A percentile compares a stretch with the other conserved stretches of the same genome.
phyloP scores from a whole-genome alignment of 2,329 filamentous ascomycete species.

The Tothia fuscella region DNA sequence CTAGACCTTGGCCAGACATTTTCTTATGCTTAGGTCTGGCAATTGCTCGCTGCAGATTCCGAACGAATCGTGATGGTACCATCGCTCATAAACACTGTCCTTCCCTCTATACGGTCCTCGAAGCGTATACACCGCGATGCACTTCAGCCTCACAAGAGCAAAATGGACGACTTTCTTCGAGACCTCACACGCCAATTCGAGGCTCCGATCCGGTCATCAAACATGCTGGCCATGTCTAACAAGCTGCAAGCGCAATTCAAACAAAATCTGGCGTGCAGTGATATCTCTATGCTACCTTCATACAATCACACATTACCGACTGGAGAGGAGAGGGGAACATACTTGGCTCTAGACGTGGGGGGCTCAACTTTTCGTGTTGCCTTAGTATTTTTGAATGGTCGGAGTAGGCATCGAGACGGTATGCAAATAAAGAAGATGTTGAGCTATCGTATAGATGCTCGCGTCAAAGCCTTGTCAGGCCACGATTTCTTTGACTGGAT shows the following conservation, averaged over 20 bases:
- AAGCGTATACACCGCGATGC: conserved; percentile 25
- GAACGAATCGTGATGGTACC: conserved; percentile 29
- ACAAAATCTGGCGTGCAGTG: conserved; percentile 41
- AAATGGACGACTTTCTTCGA: conserved; percentile 35
- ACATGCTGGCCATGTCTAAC: conserved; percentile 32
- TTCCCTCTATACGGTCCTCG: conserved; percentile 22
- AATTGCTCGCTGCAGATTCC: conserved; percentile 25
- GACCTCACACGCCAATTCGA: conserved; percentile 33
- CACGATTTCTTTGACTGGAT: conserved; percentile 55
- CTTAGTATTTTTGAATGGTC: conserved; percentile 43
- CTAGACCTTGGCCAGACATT: too few species aligned
- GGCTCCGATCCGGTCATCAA: conserved; percentile 28
- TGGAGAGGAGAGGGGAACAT: conserved; percentile 47
- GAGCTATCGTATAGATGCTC: conserved; percentile 44
- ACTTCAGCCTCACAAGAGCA: conserved; percentile 29
- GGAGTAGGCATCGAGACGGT: conserved; percentile 26
- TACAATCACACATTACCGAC: conserved; percentile 50
- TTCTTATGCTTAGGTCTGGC: too few species aligned
- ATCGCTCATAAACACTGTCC: conserved; percentile 18
- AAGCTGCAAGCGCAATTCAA: conserved; percentile 40
- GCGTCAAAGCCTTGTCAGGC: conserved; percentile 42
- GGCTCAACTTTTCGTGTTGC: conserved; percentile 56
- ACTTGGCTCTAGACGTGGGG: conserved; percentile 51
- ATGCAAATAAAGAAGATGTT: conserved; percentile 45
- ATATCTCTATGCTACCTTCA: conserved; percentile 53